These are phyloP conservation scores for Tillandsia fasciculata DNA, from an alignment of 176 grass and related monocot species.

Conservation along the genomic window DNA sequence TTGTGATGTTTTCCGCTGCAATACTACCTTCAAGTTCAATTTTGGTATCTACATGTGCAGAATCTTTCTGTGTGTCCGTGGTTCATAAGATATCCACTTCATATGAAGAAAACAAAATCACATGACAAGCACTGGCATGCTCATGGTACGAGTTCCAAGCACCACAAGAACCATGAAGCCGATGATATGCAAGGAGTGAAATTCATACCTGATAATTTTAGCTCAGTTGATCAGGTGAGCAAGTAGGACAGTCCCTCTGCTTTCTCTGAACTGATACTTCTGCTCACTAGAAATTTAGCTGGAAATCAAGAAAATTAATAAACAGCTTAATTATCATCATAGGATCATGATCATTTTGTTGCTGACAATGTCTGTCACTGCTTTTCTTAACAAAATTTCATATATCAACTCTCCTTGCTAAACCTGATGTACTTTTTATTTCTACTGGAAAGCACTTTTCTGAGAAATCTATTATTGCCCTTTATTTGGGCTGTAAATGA, in stretches of 20 bases:
- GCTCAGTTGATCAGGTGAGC: conserved; percentile 70
- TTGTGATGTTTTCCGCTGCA: neutral
- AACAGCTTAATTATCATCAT: neutral
- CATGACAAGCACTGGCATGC: conserved; percentile 36
- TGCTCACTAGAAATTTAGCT: conserved; percentile 3
- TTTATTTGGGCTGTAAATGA: no score
- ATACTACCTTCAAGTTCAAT: neutral
- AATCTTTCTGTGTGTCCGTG: neutral
- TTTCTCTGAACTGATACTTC: neutral
- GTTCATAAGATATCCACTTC: neutral
- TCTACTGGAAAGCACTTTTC: no score
- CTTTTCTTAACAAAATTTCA: no score
- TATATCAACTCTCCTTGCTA: no score
- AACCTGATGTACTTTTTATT: no score
- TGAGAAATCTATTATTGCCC: neutral
- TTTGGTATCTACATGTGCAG: conserved; percentile 1
- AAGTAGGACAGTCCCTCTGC: neutral
- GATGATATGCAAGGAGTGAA: conserved; percentile 18
- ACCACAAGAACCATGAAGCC: conserved; percentile 4
- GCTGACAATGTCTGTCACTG: no score
- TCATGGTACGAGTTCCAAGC: conserved; percentile 38
- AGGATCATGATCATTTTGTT: no score
- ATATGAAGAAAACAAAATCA: conserved; percentile 40
- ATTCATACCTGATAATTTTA: conserved; percentile 77
- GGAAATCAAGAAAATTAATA: neutral